Evolutionary conservation across 768 basidiomycete genomes (phyloP).

Genomic region (Lentinula guzmanii): DNA sequence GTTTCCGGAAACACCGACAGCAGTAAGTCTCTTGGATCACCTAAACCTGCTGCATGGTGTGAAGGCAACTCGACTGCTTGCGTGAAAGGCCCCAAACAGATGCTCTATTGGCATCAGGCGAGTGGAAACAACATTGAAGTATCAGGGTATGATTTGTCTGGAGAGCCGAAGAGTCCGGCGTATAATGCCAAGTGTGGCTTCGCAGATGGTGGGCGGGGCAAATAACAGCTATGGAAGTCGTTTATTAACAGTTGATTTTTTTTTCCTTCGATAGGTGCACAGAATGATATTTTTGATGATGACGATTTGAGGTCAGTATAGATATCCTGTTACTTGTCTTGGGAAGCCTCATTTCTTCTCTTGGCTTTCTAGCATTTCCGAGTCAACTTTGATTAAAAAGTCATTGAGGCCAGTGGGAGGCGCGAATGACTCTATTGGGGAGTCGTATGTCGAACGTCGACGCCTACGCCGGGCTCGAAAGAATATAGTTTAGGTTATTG

Average conservation of each 20-base stretch:
- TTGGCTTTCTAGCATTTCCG: neutral
- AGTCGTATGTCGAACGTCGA: neutral
- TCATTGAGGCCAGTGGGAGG: neutral
- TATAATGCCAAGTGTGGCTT: slow-evolving; percentile 48
- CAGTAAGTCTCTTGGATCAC: slow-evolving; percentile 30
- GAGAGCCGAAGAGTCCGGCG: slow-evolving; percentile 34
- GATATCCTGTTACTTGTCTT: neutral
- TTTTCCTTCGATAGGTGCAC: slow-evolving; percentile 23
- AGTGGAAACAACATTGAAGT: slow-evolving; percentile 45
- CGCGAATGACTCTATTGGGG: neutral
- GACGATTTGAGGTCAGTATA: neutral
- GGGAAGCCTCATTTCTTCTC: neutral
- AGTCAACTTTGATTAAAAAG: neutral
- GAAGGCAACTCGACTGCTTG: slow-evolving; percentile 38
- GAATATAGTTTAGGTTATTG: neutral
- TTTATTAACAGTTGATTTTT: neutral
- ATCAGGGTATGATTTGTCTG: slow-evolving; percentile 23
- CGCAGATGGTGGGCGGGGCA: slow-evolving; percentile 23
- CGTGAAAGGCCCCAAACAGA: slow-evolving; percentile 45
- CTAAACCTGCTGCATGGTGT: slow-evolving; percentile 47
- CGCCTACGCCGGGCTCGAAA: neutral
- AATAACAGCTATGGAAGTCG: neutral
- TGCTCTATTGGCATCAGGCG: slow-evolving; percentile 48
- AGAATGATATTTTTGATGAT: slow-evolving; percentile 31
- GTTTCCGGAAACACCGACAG: slow-evolving; percentile 37